phyloP scores from a whole-genome alignment of 768 basidiomycete species.

The Serendipita vermifera region DNA sequence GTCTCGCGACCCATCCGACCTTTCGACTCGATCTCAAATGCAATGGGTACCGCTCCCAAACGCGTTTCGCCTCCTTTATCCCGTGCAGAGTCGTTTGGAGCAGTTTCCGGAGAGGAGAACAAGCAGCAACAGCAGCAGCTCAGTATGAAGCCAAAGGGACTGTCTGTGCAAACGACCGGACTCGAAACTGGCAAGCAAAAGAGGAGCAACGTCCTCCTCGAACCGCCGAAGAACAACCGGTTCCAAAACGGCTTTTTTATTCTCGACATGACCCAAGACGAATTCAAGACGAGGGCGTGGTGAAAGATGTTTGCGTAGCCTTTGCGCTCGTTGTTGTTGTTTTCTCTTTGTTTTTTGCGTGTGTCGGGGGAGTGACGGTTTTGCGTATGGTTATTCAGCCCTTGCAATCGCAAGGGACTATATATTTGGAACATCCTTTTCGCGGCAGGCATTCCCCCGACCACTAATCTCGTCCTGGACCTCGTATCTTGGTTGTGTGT shows the following conservation, averaged over 20 bases:
- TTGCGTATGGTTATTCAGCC: no score
- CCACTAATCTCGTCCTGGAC: no score
- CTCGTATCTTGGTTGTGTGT: no score
- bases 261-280: slow-evolving; percentile 71
- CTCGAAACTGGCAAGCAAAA: slow-evolving; percentile 26
- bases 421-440: no score
- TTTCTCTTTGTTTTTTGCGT: no score
- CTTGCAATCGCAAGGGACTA: no score
- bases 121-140: no score
- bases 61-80: background rate
- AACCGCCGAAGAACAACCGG: slow-evolving; percentile 49
- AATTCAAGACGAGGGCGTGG: slow-evolving; percentile 32
- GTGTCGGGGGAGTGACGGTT: no score
- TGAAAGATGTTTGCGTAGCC: no score
- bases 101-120: background rate
- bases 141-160: background rate
- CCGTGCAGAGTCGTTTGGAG: background rate
- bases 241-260: slow-evolving; percentile 51
- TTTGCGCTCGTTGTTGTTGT: no score
- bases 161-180: slow-evolving; percentile 13
- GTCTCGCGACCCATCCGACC: slow-evolving; percentile 66
- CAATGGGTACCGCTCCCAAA: slow-evolving; percentile 20
- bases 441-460: no score
- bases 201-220: slow-evolving; percentile 55
- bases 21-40: slow-evolving; percentile 49